These are phyloP conservation scores for Aspergillus taichungensis DNA, from an alignment of 495 filamentous ascomycete species.

Conservation along the genomic window DNA sequence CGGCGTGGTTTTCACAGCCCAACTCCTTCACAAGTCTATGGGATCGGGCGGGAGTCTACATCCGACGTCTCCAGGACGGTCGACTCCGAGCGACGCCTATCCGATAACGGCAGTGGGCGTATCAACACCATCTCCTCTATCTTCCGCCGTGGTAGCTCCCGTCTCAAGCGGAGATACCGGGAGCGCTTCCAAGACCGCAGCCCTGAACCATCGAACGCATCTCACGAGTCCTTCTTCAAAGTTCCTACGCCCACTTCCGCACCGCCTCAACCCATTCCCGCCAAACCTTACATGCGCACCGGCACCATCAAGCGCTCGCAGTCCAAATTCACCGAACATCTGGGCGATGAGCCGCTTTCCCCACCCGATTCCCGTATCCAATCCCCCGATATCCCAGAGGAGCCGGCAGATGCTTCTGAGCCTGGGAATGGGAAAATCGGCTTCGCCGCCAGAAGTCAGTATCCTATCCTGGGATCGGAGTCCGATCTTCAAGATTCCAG, in stretches of 20 bases:
- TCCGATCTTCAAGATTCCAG: conserved; percentile 21
- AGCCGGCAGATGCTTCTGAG: conserved; percentile 18
- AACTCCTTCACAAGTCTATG: conserved; percentile 47
- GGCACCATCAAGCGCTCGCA: conserved; percentile 64
- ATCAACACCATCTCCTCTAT: conserved; percentile 53
- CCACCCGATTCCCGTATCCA: conserved; percentile 74
- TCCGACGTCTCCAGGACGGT: conserved; percentile 38
- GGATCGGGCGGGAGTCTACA: conserved; percentile 33
- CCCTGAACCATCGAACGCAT: conserved; percentile 71
- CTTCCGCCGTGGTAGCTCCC: conserved; percentile 58
- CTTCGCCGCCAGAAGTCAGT: conserved; percentile 14
- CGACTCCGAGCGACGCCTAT: conserved; percentile 35
- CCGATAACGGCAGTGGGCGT: conserved; percentile 37
- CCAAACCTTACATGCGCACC: conserved; percentile 37
- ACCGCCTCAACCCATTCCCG: conserved; percentile 28
- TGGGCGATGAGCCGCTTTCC: conserved; percentile 75
- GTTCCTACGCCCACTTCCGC: conserved; percentile 30
- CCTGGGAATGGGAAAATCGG: conserved; percentile 15
- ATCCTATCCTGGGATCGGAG: conserved; percentile 17
- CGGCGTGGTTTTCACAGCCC: conserved; percentile 42
- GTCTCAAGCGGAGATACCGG: conserved; percentile 49
- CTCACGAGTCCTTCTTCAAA: conserved; percentile 66
- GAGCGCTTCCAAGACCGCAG: conserved; percentile 43
- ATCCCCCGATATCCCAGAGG: conserved; percentile 43
- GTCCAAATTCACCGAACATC: conserved; percentile 88